Percentiles rank a stretch among this genome's conserved stretches.
These are phyloP conservation scores for Globisporangium paddicum DNA, from an alignment of 352 stramenopile species.

Conservation along the genomic window DNA sequence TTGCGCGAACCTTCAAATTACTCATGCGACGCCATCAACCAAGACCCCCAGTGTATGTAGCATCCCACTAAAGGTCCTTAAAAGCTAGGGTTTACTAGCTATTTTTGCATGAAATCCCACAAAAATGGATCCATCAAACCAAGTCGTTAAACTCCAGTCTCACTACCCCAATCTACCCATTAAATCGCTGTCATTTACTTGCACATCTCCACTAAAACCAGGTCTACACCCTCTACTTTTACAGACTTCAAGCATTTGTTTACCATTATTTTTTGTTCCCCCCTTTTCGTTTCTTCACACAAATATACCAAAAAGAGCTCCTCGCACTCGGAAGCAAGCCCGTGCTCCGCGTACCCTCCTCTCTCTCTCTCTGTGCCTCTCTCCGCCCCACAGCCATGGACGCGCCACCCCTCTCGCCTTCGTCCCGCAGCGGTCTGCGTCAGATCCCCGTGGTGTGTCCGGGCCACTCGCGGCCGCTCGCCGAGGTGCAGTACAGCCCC, in stretches of 20 bases:
- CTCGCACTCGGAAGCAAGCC: not conserved
- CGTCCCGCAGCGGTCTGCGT: conserved; percentile 38
- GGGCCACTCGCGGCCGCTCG: conserved; percentile 74
- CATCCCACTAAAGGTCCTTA: too few species aligned
- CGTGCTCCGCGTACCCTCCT: conserved; percentile 5
- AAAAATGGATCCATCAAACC: too few species aligned
- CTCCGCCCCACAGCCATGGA: not conserved
- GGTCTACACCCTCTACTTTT: not conserved
- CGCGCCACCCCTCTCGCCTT: conserved; percentile 34
- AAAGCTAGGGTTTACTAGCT: too few species aligned
- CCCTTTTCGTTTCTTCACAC: not conserved
- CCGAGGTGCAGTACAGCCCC: conserved; percentile 73
- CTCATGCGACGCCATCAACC: too few species aligned
- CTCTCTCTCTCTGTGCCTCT: not conserved
- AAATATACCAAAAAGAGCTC: not conserved
- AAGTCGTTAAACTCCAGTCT: not conserved
- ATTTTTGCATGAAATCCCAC: too few species aligned
- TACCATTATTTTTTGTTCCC: not conserved
- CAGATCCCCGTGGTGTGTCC: conserved; percentile 88
- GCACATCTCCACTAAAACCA: too few species aligned
- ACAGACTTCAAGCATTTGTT: not conserved
- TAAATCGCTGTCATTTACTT: not conserved
- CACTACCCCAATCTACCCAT: not conserved
- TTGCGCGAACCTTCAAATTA: too few species aligned
- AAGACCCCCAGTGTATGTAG: too few species aligned